These are phyloP conservation scores for Macroventuria anomochaeta DNA, from an alignment of 2,329 filamentous ascomycete genomes.

Conservation along the genomic window DNA sequence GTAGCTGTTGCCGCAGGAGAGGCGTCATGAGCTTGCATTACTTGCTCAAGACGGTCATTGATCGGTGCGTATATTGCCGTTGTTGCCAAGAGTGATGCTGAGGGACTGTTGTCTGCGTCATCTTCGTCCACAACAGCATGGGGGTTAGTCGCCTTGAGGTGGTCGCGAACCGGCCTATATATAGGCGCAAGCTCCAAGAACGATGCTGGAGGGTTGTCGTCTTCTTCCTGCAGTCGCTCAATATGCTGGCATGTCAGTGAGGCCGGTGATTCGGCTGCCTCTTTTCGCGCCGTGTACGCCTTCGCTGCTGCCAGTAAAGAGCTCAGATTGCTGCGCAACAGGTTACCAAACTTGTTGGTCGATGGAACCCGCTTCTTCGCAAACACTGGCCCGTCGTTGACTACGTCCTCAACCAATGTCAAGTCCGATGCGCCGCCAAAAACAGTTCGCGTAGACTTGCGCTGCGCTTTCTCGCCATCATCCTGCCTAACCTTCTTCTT, in stretches of 20 bases:
- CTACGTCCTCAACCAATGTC: not conserved
- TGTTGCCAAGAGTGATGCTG: not conserved
- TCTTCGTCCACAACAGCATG: not conserved
- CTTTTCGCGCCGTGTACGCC: not conserved
- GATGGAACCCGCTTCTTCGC: conserved; percentile 9
- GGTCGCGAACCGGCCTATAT: not conserved
- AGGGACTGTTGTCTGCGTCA: not conserved
- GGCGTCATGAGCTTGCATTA: too few relatives aligned
- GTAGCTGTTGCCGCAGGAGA: too few relatives aligned
- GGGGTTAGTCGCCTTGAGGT: not conserved
- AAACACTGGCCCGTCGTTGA: not conserved
- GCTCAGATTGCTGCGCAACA: conserved; percentile 6
- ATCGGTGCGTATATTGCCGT: not conserved
- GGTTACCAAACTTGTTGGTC: not conserved
- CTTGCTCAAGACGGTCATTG: not conserved
- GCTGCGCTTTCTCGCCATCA: not conserved
- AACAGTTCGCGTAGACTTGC: not conserved
- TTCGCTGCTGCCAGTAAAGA: not conserved
- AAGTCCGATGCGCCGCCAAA: not conserved
- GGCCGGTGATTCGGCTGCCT: not conserved
- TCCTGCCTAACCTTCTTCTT: not conserved
- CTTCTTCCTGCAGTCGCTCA: not conserved
- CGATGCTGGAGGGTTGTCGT: not conserved
- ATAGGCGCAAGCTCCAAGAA: not conserved
- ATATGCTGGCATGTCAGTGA: not conserved